Evolutionary conservation across 2,329 filamentous ascomycete species (phyloP), one percentile per base, ranked within the genome.

Genomic region (Cladosporium velox): DNA sequence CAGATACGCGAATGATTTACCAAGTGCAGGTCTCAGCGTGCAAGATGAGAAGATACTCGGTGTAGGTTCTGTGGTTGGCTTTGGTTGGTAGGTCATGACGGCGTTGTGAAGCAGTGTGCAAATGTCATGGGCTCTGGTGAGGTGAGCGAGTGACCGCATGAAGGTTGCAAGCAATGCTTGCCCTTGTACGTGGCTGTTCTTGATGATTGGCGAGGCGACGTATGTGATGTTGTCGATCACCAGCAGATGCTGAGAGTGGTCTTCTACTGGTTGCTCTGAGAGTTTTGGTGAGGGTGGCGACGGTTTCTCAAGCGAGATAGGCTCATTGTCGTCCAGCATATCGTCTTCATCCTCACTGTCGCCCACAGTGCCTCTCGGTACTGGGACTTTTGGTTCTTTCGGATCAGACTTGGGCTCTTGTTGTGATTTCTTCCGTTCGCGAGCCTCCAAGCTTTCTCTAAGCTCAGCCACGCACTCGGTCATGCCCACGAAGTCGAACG

Each of bases 401-500:
- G 1, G 5, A n/a, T 8, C 5, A 6, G 52, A 34, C 28, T 30
- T 30, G 2, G 15, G 35, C 14, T 34, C 12, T 30, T 28, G 62
- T 5, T 21, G 41, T 18, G 30, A 55, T 30, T 24, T 47, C n/a
- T n/a, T 14, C 44, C 30, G 30, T 47, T 55, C 8, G 32, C 47
- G 8, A n/a, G n/a, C 38, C 15, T 70, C 67, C 6, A 82, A 65
- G 1, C 63, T 74, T n/a, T 79, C 77, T 32, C 76, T 71, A 41
- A 84, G 67, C 70, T 85, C 83, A 0, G 70, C 71, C 3, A 84
- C 67, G 11, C 79, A 80, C 68, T 85, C 83, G 11, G 76, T 73
- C 30, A 85, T 68, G 0, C 83, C 83, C 10, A 79, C 76, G 47
- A 82, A 77, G 69, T 85, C 82, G 69, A 85, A 85, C 0, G 83